Evolutionary conservation across 75 land plant species (phyloP).

Genomic region (Larix kaempferi): DNA sequence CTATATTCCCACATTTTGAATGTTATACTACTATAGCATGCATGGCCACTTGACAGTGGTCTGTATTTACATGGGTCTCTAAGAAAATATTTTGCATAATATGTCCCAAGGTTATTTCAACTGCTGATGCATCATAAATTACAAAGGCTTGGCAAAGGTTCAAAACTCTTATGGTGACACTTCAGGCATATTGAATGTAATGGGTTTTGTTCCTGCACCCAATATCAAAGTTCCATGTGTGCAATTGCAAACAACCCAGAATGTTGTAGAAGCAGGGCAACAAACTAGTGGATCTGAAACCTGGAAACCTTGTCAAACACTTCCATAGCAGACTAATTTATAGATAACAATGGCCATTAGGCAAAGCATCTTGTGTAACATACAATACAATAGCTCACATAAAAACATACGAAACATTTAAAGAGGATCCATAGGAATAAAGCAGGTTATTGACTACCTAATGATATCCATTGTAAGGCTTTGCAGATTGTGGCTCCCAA

Average conservation of each 20-base stretch:
- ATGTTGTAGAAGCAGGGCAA: background rate
- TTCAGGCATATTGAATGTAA: background rate
- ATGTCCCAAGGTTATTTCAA: background rate
- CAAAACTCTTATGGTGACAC: background rate
- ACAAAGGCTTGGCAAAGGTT: background rate
- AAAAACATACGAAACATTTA: background rate
- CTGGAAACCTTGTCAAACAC: background rate
- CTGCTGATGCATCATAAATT: background rate
- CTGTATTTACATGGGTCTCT: background rate
- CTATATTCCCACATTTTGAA: background rate
- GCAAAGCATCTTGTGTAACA: background rate
- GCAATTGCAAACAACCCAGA: background rate
- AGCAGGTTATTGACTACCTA: slow-evolving; percentile 1
- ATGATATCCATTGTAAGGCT: slow-evolving; percentile 3
- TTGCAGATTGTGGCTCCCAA: slow-evolving; percentile 8
- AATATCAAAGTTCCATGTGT: background rate
- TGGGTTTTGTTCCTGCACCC: background rate
- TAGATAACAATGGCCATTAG: background rate
- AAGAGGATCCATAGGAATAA: background rate
- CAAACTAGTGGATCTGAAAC: background rate
- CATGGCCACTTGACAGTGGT: background rate
- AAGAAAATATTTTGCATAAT: background rate
- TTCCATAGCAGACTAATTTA: background rate
- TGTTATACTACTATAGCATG: background rate
- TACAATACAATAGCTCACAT: too few species aligned